Base-by-base conservation (phyloP, 2,329 filamentous ascomycete species). In the Botrytis paeoniae region DNA sequence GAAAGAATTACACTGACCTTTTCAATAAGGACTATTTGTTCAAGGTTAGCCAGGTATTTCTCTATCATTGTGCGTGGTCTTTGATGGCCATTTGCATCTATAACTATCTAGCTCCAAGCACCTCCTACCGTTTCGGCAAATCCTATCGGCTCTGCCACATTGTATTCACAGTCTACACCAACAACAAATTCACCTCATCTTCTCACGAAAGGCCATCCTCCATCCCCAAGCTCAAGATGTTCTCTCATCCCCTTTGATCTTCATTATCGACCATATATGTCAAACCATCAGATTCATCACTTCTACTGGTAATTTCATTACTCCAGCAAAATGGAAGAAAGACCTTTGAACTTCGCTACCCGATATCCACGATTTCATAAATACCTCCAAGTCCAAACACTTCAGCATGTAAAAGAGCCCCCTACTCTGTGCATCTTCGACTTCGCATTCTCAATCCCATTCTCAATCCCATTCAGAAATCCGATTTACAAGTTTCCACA, bases 321-420 rank as follows among this genome's bases (percentile, higher is more conserved):
- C 12, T 16, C 12, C n/a, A 29, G 1, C 5, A 18, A 8, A 29
- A 18, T 8, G 1, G 14, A 25, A 20, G 5, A 29, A 29, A 29
- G 5, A 7, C 14, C 6, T 29, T 3, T 18, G 0, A 29, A 29
- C 6, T 18, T 29, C 3, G 1, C n/a, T 1, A 18, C 51, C n/a
- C 1, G 9, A 9, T 54, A 18, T 54, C n/a, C 51, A 29, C 1
- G 6, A 29, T 29, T 7, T 8, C 6, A 54, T 3, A 3, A 0
- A 18, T 29, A 29, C 12, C 2, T 4, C n/a, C 12, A 29, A 54
- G 6, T 9, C 7, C n/a, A 18, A 29, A 18, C 6, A 4, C 14
- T 54, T 54, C n/a, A 14, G 14, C 14, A 29, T 0, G 4, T 18
- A 2, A 54, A 29, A 16, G 18, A 29, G 25, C 12, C 1, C 2